Evolutionary conservation across 495 filamentous ascomycete genomes (phyloP), one percentile per base, ranked within the genome.

Genomic region (Daldinia vernicosa): DNA sequence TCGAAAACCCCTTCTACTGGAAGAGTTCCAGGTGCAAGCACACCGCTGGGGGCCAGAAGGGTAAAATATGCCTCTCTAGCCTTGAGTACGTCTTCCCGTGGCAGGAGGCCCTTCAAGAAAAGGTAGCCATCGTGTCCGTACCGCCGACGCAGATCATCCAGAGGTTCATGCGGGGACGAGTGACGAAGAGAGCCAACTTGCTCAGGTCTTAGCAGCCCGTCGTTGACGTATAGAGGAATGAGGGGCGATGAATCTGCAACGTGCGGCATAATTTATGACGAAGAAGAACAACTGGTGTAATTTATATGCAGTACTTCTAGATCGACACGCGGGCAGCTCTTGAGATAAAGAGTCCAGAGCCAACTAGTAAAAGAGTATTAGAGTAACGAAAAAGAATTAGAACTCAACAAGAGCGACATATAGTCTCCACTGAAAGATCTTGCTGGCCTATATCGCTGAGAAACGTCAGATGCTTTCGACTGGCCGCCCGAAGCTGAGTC

Each of bases 51-150:
- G 1, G 80, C 77, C 33, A 90, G 75, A 47, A 83, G 82, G 19
- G 80, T 67, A 74, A 91, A 91, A 75, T 91, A 91, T 5, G 58
- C 59, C 35, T 84, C 75, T 17, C 89, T 82, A 39, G 85, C 83
- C 27, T 81, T 78, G 14, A 89, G 79, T 11, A 91, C 87, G 57
- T 88, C 86, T 3, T 77, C 75, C 2, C 87, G 86, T 0, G 88
- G 88, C 17, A 91, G 75, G 2, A 89, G 70, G 33, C 82, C 80
- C 69, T 90, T 90, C 6, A 91, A 62, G 68, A 88, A 88, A 45
- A 90, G 79, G 71, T 89, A 89, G 17, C 88, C 87, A 67, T 89
- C 87, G 51, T 80, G 64, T n/a, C 86, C 58, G 57, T 84, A 88
- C 17, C 88, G 82, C 35, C 77, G 70, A 30, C 84, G 84, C 1